Base-by-base conservation (phyloP, 1,284 basidiomycete genomes). In the Sutorius eximius region DNA sequence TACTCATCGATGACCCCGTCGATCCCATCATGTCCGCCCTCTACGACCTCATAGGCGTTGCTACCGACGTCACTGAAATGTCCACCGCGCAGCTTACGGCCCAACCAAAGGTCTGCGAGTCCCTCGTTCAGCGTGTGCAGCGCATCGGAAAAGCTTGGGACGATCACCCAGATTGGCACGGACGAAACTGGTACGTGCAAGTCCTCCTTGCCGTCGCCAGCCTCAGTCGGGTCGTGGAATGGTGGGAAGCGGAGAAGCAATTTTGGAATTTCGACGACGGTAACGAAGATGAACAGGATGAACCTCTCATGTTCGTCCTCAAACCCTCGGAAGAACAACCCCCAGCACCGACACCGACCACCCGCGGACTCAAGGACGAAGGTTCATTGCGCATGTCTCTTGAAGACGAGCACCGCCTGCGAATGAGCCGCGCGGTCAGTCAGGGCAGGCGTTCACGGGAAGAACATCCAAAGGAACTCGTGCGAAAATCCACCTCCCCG, bases 231-330 rank as follows among this genome's bases (percentile, higher is more conserved):
- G 96, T 99, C 29, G 87, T 98, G 56, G 97, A 99, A 68, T 99
- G 97, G 97, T 99, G 96, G 96, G 94, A 98, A 71, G 96, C 96
- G n/a, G 97, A 99, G 76, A 96, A 96, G 68, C 93, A 95, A 59
- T 99, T 99, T 73, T 99, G 97, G 97, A 98, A 98, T 67, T 98
- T 98, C 68, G 91, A 95, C 68, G 94, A 96, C 57, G 91, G 95
- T 53, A 91, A 95, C 57, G 91, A 94, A 51, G 86, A 88, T 56
- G 94, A 95, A 65, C 81, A 86, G 66, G 92, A 95, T 49, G 95
- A 97, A 61, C 91, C 91, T 1, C 77, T 96, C 51, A 83, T 87
- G 58, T 96, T 96, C 67, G 91, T 97, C 53, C 86, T 93, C 67
- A 95, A 95, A 67, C 86, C 92, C 1, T 82, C 82, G 4, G 84